A percentile compares a stretch with the other conserved stretches of the same genome.
Evolutionary conservation across 2,329 filamentous ascomycete genomes (phyloP).

Genomic region (Paraconiothyrium sp.): DNA sequence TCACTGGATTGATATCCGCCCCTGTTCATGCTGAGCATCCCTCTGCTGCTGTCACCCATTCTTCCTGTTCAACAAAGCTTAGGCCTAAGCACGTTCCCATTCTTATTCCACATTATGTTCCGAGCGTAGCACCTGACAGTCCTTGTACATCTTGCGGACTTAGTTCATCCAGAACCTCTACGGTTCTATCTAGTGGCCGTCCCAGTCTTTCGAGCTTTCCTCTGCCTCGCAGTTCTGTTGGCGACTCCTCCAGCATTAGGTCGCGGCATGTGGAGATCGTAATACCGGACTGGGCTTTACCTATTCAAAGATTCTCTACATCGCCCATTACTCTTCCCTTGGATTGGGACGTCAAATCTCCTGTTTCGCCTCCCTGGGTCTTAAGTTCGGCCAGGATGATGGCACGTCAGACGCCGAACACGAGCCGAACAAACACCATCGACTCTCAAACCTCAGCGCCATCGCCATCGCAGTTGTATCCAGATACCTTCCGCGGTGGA

Average conservation of each 20-base stretch:
- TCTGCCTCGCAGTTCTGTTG: constrained; percentile 40
- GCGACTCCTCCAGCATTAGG: constrained; percentile 42
- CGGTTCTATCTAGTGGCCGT: constrained; percentile 39
- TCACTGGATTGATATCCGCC: constrained; percentile 2
- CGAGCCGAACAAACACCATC: constrained; percentile 57
- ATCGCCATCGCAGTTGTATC: constrained; percentile 54
- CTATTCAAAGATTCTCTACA: constrained; percentile 50
- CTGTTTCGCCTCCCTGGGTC: constrained; percentile 30
- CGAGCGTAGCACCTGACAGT: constrained; percentile 48
- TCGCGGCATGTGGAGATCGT: constrained; percentile 61
- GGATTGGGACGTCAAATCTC: constrained; percentile 30
- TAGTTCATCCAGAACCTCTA: constrained; percentile 45
- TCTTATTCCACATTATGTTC: constrained; percentile 54
- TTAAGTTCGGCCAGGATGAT: constrained; percentile 49
- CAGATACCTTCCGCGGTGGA: constrained; percentile 45
- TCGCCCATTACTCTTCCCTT: constrained; percentile 42
- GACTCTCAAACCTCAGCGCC: constrained; percentile 57
- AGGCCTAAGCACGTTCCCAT: constrained; percentile 58
- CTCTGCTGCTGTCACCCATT: constrained; percentile 31
- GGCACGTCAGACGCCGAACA: constrained; percentile 54
- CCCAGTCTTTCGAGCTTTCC: constrained; percentile 42
- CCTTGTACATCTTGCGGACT: constrained; percentile 45
- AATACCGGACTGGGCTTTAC: constrained; percentile 57
- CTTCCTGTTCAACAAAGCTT: constrained; percentile 39
- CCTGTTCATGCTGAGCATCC: constrained; percentile 32